phyloP scores from a whole-genome alignment of 305 asterid species.

The Fraxinus sp. region DNA sequence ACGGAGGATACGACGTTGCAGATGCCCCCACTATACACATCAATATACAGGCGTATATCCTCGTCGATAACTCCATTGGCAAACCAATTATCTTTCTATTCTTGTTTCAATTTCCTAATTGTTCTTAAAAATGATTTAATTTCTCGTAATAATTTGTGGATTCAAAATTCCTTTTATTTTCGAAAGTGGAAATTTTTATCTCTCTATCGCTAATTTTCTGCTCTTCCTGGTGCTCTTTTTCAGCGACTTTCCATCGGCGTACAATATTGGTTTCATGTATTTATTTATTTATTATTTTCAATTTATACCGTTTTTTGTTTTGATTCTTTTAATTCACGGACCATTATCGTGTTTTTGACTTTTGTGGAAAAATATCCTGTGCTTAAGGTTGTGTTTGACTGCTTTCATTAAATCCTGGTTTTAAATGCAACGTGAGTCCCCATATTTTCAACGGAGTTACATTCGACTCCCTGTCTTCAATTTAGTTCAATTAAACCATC shows the following conservation, averaged over 20 bases:
- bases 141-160: conserved; percentile 19
- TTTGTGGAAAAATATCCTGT: not conserved
- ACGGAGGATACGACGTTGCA: conserved; percentile 25
- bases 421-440: not conserved
- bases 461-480: not conserved
- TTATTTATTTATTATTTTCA: not conserved
- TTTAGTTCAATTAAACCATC: not conserved
- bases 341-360: not conserved
- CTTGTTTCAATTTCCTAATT: conserved; percentile 10
- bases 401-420: too few species aligned
- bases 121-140: not conserved
- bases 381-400: not conserved
- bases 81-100: not conserved
- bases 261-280: conserved; percentile 11
- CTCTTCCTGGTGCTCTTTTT: not conserved
- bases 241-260: conserved; percentile 21
- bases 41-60: conserved; percentile 25
- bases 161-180: conserved; percentile 4
- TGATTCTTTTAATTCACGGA: not conserved
- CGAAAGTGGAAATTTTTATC: not conserved
- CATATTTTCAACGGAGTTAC: not conserved
- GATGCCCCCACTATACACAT: conserved; percentile 31
- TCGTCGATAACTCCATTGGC: conserved; percentile 30
- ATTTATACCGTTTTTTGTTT: not conserved
- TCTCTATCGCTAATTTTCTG: not conserved